Conservation (phyloP, 2,329 filamentous ascomycete species). For the Aspergillus sclerotialis region DNA sequence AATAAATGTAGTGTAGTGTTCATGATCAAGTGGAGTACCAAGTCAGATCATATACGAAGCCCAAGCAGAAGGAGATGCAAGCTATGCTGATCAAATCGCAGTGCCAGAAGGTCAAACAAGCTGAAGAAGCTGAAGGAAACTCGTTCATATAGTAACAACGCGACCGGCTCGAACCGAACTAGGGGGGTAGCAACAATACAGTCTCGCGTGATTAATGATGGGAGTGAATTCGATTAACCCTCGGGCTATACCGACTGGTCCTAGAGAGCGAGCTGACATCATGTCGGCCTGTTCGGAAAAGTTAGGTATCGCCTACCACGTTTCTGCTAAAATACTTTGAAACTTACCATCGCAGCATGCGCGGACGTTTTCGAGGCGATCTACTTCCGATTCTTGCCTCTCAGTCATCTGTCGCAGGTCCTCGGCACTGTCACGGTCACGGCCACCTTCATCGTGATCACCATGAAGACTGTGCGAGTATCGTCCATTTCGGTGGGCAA, state of each 20-base stretch:
- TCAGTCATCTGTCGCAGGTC: constrained; percentile 76
- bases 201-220: constrained; percentile 20
- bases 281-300: constrained; percentile 54
- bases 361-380: constrained; percentile 85
- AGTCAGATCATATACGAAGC: constrained; percentile 1
- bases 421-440: constrained; percentile 66
- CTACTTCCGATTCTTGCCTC: constrained; percentile 56
- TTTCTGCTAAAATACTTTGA: background rate
- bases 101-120: background rate
- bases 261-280: constrained; percentile 50
- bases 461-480: constrained; percentile 28
- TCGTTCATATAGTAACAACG: constrained; percentile 10
- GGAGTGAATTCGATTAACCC: constrained; percentile 30
- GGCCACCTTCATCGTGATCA: constrained; percentile 32
- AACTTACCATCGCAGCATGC: constrained; percentile 92
- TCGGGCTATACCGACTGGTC: constrained; percentile 35
- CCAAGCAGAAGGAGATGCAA: constrained; percentile 4
- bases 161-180: constrained; percentile 17
- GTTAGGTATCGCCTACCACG: background rate
- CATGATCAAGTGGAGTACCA: background rate
- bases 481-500: constrained; percentile 38
- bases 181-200: constrained; percentile 5
- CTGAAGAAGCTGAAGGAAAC: constrained; percentile 12
- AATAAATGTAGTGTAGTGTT: constrained; percentile 1
- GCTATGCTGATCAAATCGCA: background rate